A percentile compares a stretch with the other conserved stretches of the same genome.
phyloP scores from a whole-genome alignment of 805 yeast genomes.

The Suhomyces sp. region DNA sequence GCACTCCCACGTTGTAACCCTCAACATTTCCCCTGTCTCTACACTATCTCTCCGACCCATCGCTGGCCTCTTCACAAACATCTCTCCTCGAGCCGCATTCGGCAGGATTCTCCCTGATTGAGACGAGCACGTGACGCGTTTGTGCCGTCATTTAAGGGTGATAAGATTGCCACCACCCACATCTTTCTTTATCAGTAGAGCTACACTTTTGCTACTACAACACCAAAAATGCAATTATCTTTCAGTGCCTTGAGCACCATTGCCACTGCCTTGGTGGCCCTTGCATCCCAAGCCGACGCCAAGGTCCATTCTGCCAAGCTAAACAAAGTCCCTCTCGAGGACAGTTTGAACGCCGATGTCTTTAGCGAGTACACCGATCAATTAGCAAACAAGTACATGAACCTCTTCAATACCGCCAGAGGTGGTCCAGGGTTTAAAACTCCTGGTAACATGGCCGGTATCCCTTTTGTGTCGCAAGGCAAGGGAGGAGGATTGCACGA shows the following conservation, averaged over 20 bases:
- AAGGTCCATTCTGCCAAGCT: slow-evolving; percentile 55
- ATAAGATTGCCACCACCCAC: slow-evolving; percentile 8
- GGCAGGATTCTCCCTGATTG: background rate
- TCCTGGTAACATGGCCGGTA: slow-evolving; percentile 29
- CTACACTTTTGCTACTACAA: background rate
- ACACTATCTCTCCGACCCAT: too few relatives aligned
- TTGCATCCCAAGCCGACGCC: slow-evolving; percentile 41
- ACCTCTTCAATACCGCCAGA: slow-evolving; percentile 40
- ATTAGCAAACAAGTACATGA: slow-evolving; percentile 60
- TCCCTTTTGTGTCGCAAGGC: slow-evolving; percentile 38
- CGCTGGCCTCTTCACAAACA: too few relatives aligned
- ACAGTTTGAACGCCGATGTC: slow-evolving; percentile 49
- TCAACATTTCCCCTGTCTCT: too few relatives aligned
- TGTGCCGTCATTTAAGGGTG: background rate
- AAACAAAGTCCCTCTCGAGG: slow-evolving; percentile 56
- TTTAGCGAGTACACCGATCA: slow-evolving; percentile 54
- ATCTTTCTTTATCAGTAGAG: background rate
- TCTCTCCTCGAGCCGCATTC: background rate
- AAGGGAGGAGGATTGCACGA: slow-evolving; percentile 47
- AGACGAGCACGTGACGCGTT: too few relatives aligned
- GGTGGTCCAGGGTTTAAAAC: slow-evolving; percentile 24
- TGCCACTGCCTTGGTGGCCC: slow-evolving; percentile 37
- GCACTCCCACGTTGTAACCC: too few relatives aligned
- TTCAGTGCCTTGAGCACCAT: slow-evolving; percentile 40
- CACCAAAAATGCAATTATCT: slow-evolving; percentile 28